Base-by-base conservation (phyloP, 257 asterid species). In the Lavandula angustifolia region DNA sequence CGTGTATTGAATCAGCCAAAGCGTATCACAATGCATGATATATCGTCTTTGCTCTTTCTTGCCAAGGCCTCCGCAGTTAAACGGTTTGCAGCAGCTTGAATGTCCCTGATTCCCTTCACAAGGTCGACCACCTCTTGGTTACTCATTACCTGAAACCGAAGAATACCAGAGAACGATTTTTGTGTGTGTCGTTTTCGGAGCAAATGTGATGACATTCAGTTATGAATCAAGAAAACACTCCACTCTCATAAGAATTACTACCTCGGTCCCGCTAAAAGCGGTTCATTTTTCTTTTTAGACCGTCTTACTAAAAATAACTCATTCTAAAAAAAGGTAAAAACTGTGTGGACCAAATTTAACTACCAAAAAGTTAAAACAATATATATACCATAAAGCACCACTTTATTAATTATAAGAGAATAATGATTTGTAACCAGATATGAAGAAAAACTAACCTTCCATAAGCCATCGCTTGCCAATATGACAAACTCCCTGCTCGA, bases 391-490 rank as follows among this genome's bases (percentile, higher is more conserved):
- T 22, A 22, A 22, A 22, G 2, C 27, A 22, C 27, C 27, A 22
- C 27, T 22, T 22, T 22, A 1, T 22, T 22, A 22, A 22, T 22
- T 22, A 13, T 41, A 32, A 18, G 18, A 18, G 14, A 9, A 5
- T 12, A 53, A 34, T 3, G 46, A 44, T 58, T 44, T 22, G 1
- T 22, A 34, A 51, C 0, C 9, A 49, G 67, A 57, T 10, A 68
- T 60, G 27, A 2, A 22, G 27, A 22, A 22, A 22, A 22, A 22
- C 82, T 53, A 54, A 88, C 96, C 95, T 86, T 88, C 96, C 96
- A 88, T 73, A 88, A 72, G 66, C 96, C 96, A 71, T 88, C 96
- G 44, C 96, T 88, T 4, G 96, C 96, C 82, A 88, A 75, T 64
- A 88, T 86, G 13, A 68, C 87, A 46, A 88, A 84, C 60, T 80